Conservation (phyloP, 208 protist genomes). For the Leishmania turanica region DNA sequence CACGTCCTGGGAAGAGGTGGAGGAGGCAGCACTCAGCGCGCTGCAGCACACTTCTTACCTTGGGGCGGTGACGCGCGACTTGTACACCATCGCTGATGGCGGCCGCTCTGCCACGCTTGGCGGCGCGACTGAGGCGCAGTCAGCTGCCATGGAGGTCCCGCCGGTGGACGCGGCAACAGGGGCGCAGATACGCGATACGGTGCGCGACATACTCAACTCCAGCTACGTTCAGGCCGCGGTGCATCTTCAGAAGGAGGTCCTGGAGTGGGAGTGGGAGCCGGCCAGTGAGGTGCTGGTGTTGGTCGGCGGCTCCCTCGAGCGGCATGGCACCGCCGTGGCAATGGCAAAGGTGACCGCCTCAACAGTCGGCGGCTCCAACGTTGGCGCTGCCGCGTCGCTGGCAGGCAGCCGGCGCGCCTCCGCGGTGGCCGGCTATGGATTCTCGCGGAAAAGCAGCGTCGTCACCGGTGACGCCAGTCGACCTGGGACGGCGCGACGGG, state of each 20-base stretch:
- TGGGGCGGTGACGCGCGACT: conserved; percentile 27
- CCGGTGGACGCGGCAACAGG: not conserved
- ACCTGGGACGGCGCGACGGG: not conserved
- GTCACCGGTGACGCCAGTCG: not conserved
- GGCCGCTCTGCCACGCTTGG: not conserved
- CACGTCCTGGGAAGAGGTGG: conserved; percentile 19
- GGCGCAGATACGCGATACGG: conserved; percentile 12
- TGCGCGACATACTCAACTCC: conserved; percentile 14
- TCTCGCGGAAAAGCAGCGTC: not conserved
- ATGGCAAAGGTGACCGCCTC: conserved; percentile 5
- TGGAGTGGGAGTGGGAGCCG: conserved; percentile 73
- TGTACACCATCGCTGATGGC: not conserved
- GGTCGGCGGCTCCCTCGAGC: conserved; percentile 44
- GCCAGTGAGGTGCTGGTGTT: conserved; percentile 67
- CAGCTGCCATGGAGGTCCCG: not conserved
- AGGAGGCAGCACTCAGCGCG: conserved; percentile 27
- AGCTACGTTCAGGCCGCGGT: conserved; percentile 13
- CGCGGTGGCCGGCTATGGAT: not conserved
- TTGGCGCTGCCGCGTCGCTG: not conserved
- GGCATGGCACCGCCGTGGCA: conserved; percentile 22
- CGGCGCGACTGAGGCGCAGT: not conserved
- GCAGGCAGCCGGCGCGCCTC: not conserved
- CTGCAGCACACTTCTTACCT: conserved; percentile 46
- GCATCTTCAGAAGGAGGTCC: conserved; percentile 52
- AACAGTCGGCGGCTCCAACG: not conserved